Evolutionary conservation across 2,329 filamentous ascomycete species (phyloP), one percentile per base, ranked within the genome.

Genomic region (Calonectria montana): DNA sequence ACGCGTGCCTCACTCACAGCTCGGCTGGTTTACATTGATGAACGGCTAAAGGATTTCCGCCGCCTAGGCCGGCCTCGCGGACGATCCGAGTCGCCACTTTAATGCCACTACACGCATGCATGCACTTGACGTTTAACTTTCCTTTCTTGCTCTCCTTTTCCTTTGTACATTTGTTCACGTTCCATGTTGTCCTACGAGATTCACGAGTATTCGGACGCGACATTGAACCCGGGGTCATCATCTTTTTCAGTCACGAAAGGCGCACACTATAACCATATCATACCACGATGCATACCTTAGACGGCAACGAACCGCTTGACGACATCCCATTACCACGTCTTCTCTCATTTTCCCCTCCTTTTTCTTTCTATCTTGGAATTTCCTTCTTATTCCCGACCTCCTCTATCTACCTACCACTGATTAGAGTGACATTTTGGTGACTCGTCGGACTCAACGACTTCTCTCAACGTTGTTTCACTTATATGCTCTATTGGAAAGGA

Each of bases 1-100:
- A 80, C 83, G 25, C 83, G 84, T 69, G 82, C 86, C 16, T 87
- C 86, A 43, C 80, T 91, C 50, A 84, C 86, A 25, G 86, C 85
- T 41, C 87, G 88, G 13, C 82, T 91, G 67, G 88, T 89, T 5
- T 91, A 91, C 73, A 86, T 91, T 57, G 89, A 91, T 76, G 86
- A 90, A 75, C 87, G 89, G 43, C 86, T 91, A 50, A 88, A 87
- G 74, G 88, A 90, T 71, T 83, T 91, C 70, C 86, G 88, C 71
- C 86, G 83, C 57, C 85, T 86, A 43, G 83, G 84, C 65, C 77
- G 76, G 29, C 81, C 82, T 48, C 82, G 80, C 10, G 83, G 84
- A 69, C 86, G 86, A 63, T 88, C 89, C 9, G 86, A 89, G 74
- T 89, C 88, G 25, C 88, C 88, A 3, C 77, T 86, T 48, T 88